phyloP scores from a whole-genome alignment of 2,329 filamentous ascomycete genomes.

The Sclerotinia minor region DNA sequence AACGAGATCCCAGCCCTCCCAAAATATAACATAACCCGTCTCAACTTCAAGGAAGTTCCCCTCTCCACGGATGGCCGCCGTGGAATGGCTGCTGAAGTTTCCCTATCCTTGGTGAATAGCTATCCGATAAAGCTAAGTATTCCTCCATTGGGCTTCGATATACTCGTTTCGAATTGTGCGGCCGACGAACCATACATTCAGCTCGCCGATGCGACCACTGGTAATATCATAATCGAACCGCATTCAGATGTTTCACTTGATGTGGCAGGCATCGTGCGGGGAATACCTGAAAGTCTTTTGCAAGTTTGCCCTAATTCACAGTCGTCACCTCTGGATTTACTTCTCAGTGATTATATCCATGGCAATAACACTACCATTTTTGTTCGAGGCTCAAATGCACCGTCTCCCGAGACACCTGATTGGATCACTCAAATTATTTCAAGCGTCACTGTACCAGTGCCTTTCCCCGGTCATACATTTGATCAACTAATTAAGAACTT shows the following conservation, averaged over 20 bases:
- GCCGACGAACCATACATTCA: constrained; percentile 70
- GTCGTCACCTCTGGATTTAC: constrained; percentile 79
- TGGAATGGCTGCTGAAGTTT: constrained; percentile 79
- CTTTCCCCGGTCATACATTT: constrained; percentile 78
- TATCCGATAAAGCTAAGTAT: constrained; percentile 77
- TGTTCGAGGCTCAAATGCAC: constrained; percentile 73
- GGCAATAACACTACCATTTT: constrained; percentile 78
- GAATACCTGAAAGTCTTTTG: constrained; percentile 73
- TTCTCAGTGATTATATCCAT: constrained; percentile 79
- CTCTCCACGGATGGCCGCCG: constrained; percentile 49
- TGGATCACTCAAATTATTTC: constrained; percentile 83
- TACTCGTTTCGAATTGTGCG: constrained; percentile 80
- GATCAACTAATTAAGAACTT: constrained; percentile 86
- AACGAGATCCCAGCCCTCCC: constrained; percentile 75
- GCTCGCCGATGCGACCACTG: constrained; percentile 74
- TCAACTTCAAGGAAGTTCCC: constrained; percentile 74
- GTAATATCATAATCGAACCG: constrained; percentile 65
- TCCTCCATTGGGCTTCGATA: constrained; percentile 78
- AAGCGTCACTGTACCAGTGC: constrained; percentile 79
- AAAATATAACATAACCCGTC: constrained; percentile 75
- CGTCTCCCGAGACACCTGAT: constrained; percentile 66
- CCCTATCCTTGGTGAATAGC: constrained; percentile 69
- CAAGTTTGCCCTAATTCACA: constrained; percentile 72
- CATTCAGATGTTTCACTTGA: constrained; percentile 66
- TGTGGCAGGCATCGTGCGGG: constrained; percentile 69